A percentile compares a stretch with the other conserved stretches of the same genome.
Evolutionary conservation across 768 basidiomycete genomes (phyloP).

Genomic region (Termitomyces titanicus): DNA sequence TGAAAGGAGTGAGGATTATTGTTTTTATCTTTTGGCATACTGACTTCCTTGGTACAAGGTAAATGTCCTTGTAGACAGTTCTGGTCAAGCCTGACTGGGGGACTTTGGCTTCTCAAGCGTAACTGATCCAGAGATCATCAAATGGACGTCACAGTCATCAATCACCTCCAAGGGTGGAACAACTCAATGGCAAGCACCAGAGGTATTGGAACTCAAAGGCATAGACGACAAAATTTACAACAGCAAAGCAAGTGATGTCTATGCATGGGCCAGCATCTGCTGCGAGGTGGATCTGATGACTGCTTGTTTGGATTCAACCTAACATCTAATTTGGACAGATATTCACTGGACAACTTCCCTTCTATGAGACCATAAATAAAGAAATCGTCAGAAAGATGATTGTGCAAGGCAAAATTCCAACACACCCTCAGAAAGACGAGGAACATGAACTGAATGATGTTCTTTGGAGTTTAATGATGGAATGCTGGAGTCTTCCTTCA

Average conservation of each 20-base stretch:
- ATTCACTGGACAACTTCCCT: slow-evolving; percentile 5
- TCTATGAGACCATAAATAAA: not conserved
- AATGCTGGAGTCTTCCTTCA: slow-evolving; percentile 4
- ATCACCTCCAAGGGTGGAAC: slow-evolving; percentile 16
- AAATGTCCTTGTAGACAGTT: slow-evolving; percentile 21
- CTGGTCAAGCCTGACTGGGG: slow-evolving; percentile 20
- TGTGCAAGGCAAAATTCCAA: not conserved
- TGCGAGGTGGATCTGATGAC: slow-evolving; percentile 3
- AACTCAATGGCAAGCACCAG: slow-evolving; percentile 24
- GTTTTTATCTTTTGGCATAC: too few relatives aligned
- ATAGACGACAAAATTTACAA: not conserved
- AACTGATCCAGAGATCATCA: slow-evolving; percentile 15
- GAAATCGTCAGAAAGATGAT: not conserved
- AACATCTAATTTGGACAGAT: slow-evolving; percentile 5
- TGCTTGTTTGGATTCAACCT: not conserved
- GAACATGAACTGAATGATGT: not conserved
- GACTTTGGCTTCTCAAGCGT: slow-evolving; percentile 26
- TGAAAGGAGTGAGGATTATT: not conserved
- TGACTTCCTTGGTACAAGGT: slow-evolving; percentile 8
- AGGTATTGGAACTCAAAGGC: slow-evolving; percentile 14
- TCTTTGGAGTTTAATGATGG: slow-evolving; percentile 5
- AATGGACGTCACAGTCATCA: slow-evolving; percentile 14
- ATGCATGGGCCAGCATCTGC: slow-evolving; percentile 19
- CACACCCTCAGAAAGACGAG: not conserved
- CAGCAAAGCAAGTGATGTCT: slow-evolving; percentile 24